A percentile compares a stretch with the other conserved stretches of the same genome.
These are phyloP conservation scores for Trichoderma arundinaceum DNA, from an alignment of 2,329 filamentous ascomycete genomes.

Conservation along the genomic window DNA sequence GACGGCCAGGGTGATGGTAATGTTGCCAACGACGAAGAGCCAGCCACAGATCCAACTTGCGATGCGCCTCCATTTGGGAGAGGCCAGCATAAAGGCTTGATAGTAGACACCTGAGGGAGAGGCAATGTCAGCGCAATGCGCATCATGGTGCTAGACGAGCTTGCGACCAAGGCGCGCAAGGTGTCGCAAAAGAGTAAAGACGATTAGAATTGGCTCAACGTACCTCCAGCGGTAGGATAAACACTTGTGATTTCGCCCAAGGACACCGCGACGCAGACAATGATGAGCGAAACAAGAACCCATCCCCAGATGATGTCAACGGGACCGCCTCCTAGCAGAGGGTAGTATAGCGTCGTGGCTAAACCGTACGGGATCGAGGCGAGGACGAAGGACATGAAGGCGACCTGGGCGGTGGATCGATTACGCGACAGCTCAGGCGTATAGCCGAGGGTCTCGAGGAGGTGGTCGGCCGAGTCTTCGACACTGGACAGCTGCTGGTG, in stretches of 20 bases:
- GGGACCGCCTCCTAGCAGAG: conserved; percentile 68
- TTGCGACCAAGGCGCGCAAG: not conserved
- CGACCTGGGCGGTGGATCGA: conserved; percentile 70
- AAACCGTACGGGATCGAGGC: conserved; percentile 77
- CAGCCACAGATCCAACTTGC: conserved; percentile 76
- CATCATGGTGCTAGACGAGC: not conserved
- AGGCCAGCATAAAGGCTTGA: conserved; percentile 76
- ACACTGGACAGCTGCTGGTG: conserved; percentile 38
- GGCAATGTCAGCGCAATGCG: not conserved
- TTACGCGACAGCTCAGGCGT: conserved; percentile 68
- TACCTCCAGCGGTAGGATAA: conserved; percentile 75
- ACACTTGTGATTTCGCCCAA: conserved; percentile 77
- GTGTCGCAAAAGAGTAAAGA: not conserved
- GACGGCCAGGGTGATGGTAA: conserved; percentile 82
- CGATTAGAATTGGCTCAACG: conserved; percentile 33
- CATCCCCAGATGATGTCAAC: conserved; percentile 76
- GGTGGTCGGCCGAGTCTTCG: conserved; percentile 61
- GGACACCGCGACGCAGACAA: conserved; percentile 72
- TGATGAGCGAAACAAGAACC: conserved; percentile 70
- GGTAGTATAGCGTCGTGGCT: conserved; percentile 71
- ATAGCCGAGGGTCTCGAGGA: conserved; percentile 69
- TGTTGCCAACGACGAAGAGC: conserved; percentile 79
- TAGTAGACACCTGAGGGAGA: conserved; percentile 66
- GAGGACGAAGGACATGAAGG: conserved; percentile 78
- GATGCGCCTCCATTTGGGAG: conserved; percentile 63